phyloP scores from a whole-genome alignment of 2,329 filamentous ascomycete species.

The Scorias spongiosa region DNA sequence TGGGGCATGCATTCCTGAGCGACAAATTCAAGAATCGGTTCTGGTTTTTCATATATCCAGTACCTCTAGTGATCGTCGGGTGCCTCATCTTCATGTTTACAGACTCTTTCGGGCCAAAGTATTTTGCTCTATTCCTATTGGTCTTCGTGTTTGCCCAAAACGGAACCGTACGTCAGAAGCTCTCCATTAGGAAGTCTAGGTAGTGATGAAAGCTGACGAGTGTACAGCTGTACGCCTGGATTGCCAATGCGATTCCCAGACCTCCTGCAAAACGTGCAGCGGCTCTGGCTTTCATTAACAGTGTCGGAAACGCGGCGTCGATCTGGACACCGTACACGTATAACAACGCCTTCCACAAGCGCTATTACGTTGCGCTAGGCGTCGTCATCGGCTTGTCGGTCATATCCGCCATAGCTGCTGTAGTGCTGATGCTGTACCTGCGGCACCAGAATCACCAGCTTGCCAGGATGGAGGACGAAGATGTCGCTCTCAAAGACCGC shows the following conservation, averaged over 20 bases:
- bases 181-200: neutral
- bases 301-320: slow-evolving; percentile 50
- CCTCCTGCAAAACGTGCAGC: slow-evolving; percentile 61
- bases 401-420: slow-evolving; percentile 13
- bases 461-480: slow-evolving; percentile 35
- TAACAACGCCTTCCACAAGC: slow-evolving; percentile 8
- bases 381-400: slow-evolving; percentile 18
- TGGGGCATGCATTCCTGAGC: slow-evolving; percentile 30
- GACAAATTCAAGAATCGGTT: slow-evolving; percentile 32
- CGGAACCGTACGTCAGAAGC: slow-evolving; percentile 22
- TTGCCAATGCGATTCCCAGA: slow-evolving; percentile 57
- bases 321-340: slow-evolving; percentile 42
- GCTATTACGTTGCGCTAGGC: slow-evolving; percentile 20
- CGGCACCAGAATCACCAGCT: slow-evolving; percentile 34
- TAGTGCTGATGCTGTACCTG: slow-evolving; percentile 16
- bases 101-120: slow-evolving; percentile 35
- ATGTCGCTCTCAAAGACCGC: slow-evolving; percentile 29
- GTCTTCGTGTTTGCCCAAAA: slow-evolving; percentile 42
- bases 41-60: slow-evolving; percentile 39
- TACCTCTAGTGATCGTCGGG: slow-evolving; percentile 35
- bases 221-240: slow-evolving; percentile 54
- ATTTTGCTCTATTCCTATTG: slow-evolving; percentile 42
- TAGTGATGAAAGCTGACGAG: neutral
- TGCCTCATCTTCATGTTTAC: slow-evolving; percentile 41
- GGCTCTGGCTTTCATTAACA: slow-evolving; percentile 62